phyloP scores from a whole-genome alignment of 768 basidiomycete genomes.

The Trametes cinnabarina region DNA sequence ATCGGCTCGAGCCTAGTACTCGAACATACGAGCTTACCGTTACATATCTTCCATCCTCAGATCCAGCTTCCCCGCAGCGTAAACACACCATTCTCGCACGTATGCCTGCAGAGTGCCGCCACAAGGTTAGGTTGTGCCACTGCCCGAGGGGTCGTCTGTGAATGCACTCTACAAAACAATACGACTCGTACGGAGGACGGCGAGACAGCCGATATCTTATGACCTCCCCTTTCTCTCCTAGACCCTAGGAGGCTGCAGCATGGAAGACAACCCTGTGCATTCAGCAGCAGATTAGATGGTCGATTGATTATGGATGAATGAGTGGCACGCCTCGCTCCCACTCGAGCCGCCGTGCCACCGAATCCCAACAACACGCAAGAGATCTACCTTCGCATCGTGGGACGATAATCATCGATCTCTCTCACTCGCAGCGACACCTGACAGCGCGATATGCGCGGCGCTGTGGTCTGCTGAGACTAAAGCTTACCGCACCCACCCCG shows the following conservation, averaged over 20 bases:
- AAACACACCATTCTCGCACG: constrained; percentile 6
- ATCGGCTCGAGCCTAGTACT: no score
- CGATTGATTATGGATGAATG: background rate
- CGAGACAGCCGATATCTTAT: background rate
- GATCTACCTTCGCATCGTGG: constrained; percentile 2
- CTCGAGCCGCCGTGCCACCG: background rate
- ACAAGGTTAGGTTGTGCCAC: constrained; percentile 7
- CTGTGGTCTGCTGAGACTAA: constrained; percentile 18
- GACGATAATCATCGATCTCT: constrained; percentile 14
- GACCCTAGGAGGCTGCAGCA: background rate
- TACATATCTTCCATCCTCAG: background rate
- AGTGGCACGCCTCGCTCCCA: background rate
- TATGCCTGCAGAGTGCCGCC: constrained; percentile 4
- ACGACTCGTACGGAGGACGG: constrained; percentile 3
- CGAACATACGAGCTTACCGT: no score
- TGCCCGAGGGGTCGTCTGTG: background rate
- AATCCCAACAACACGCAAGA: background rate
- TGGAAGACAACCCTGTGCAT: background rate
- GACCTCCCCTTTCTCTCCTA: background rate
- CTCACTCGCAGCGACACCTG: background rate
- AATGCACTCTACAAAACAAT: constrained; percentile 1
- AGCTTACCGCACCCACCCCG: constrained; percentile 17
- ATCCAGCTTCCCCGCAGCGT: background rate
- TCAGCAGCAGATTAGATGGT: background rate
- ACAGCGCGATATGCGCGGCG: background rate